Evolutionary conservation across 345 rosid species (phyloP), one percentile per base, ranked within the genome.

Genomic region (Arabidopsis arenosa): DNA sequence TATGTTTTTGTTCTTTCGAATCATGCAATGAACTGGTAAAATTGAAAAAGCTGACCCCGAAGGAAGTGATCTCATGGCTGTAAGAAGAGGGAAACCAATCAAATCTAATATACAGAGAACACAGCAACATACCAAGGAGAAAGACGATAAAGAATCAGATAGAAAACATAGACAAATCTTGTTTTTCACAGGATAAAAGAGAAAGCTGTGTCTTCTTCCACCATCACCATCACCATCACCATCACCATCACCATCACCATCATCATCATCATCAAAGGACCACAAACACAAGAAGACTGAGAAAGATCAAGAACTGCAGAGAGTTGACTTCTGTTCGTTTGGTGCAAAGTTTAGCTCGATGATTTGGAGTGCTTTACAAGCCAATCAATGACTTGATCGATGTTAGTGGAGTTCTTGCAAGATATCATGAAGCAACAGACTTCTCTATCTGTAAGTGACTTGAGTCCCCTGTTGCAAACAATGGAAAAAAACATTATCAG

Each of bases 391-490:
- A 93, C 97, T 0, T 85, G 84, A 64, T 91, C 98, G 18, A 93
- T 88, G 84, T 93, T 93, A 52, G 90, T 85, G 1, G 97, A 88
- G 85, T 93, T 88, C 87, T 88, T 93, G 96, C 98, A 91, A 5
- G 98, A 93, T 74, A 93, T 93, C 96, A 91, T 93, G 76, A 81
- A 86, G 83, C 93, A 91, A 80, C 98, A 93, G 9, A 93, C 98
- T 81, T 93, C 97, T 81, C 98, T 85, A 68, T 87, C 96, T 1
- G 90, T 76, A 11, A 93, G 86, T 0, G 89, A 85, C 66, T 83
- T 80, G 48, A 93, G 91, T 28, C 80, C 90, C 90, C 93, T 88
- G 81, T 59, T n/a, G n/a, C 70, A 78, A 57, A 70, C n/a, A 66
- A 63, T 44, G 41, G 26, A 73, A 8, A 37, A 37, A 43, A 15